These are phyloP conservation scores for Ilex paraguariensis DNA, from an alignment of 305 asterid genomes.

Conservation along the genomic window DNA sequence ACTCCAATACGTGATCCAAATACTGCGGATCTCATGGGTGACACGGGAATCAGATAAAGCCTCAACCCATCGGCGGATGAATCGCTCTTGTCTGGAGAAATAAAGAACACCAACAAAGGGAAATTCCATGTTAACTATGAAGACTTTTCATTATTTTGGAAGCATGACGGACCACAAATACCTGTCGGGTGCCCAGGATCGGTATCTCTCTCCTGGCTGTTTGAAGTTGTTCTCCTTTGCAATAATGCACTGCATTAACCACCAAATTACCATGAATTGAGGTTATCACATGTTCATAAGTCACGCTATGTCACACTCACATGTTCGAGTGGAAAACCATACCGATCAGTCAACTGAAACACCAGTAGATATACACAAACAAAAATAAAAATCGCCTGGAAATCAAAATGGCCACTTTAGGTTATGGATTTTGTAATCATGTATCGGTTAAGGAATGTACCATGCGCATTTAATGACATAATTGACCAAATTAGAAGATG, in stretches of 20 bases:
- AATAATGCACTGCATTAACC: conserved; percentile 31
- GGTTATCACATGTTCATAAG: too few species aligned
- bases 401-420: too few species aligned
- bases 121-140: not conserved
- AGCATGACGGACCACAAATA: not conserved
- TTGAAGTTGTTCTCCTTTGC: conserved; percentile 32
- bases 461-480: too few species aligned
- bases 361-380: too few species aligned
- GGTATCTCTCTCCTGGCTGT: conserved; percentile 33
- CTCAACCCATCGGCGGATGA: conserved; percentile 14
- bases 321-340: too few species aligned
- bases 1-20: conserved; percentile 20
- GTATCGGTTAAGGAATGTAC: too few species aligned
- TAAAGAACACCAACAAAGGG: not conserved
- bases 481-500: too few species aligned
- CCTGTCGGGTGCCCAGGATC: conserved; percentile 24
- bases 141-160: not conserved
- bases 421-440: too few species aligned
- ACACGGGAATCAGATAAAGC: conserved; percentile 14
- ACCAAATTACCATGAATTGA: not conserved
- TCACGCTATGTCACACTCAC: too few species aligned
- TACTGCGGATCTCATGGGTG: conserved; percentile 18
- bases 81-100: conserved; percentile 13
- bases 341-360: too few species aligned
- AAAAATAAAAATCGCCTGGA: not conserved